Base-by-base conservation (phyloP, 345 rosid genomes). In the Eutrema yunnanense region DNA sequence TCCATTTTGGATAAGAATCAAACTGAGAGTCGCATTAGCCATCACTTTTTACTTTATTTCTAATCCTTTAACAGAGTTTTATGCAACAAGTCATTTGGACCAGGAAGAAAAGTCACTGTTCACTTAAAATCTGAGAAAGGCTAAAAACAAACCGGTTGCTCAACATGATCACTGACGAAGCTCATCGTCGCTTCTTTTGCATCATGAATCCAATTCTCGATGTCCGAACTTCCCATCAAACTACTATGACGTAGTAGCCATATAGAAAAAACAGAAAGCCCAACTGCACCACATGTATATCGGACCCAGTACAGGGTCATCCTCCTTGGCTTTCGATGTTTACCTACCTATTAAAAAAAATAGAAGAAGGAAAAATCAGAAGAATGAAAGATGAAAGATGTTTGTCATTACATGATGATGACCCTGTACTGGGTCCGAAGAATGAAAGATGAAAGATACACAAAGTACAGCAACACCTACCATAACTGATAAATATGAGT, bases 221-320 rank as follows among this genome's bases (percentile, higher is more conserved):
- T 90, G 76, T 91, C 97, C 54, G 95, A 78, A 78, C 96, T 91
- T 73, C 98, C 97, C 97, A 88, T 86, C 78, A 91, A 68, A 74
- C 89, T 83, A 75, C 98, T 94, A 73, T 94, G 98, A 42, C 69
- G 87, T 56, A 91, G 82, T 52, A 94, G 80, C 98, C 98, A 94
- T 66, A 91, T 4, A 46, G 96, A 86, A 78, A 84, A 85, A 67
- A 83, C 76, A 2, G 95, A 89, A 42, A 94, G 76, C 36, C 96
- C 97, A 85, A 89, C 82, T 40, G 89, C 93, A 75, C 96, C 92
- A 77, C 85, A 89, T 11, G 97, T 78, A 80, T 91, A 88, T 58
- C 71, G 88, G 43, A 89, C 79, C 98, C 98, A 94, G 71, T 84
- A 80, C 58, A 75, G 85, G 41, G 91, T 84, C 69, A 87, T 64